These are phyloP conservation scores for Malus hybrid DNA, from an alignment of 331 rosid species.

Conservation along the genomic window DNA sequence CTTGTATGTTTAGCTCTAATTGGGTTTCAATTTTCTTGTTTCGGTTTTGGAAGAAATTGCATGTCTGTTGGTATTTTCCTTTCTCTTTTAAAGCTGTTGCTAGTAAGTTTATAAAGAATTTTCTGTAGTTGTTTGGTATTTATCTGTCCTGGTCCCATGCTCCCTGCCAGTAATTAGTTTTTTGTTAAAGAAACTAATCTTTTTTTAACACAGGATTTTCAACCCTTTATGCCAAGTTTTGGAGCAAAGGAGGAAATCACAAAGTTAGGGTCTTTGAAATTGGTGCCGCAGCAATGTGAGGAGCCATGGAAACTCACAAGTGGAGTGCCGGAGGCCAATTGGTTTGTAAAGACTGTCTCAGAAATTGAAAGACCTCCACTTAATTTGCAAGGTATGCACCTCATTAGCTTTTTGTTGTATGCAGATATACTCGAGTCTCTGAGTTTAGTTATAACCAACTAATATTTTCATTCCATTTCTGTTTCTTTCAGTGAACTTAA, in stretches of 20 bases:
- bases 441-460: not conserved
- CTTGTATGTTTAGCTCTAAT: not conserved
- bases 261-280: slow-evolving; percentile 38
- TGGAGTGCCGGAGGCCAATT: slow-evolving; percentile 32
- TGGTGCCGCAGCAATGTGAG: slow-evolving; percentile 23
- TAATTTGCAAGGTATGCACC: slow-evolving; percentile 44
- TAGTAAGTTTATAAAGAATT: not conserved
- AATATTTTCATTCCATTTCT: not conserved
- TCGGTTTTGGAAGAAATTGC: not conserved
- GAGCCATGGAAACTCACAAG: slow-evolving; percentile 36
- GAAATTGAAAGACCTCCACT: slow-evolving; percentile 34
- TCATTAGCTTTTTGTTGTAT: not conserved
- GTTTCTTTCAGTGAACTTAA: not conserved
- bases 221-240: slow-evolving; percentile 30
- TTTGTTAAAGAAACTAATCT: not conserved
- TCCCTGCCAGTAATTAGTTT: too few relatives aligned
- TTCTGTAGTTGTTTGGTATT: too few relatives aligned
- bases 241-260: slow-evolving; percentile 36
- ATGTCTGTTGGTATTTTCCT: not conserved
- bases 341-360: slow-evolving; percentile 25
- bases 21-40: not conserved
- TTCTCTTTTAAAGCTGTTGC: not conserved
- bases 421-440: not conserved
- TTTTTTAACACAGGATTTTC: slow-evolving; percentile 44
- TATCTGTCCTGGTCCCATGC: too few relatives aligned